phyloP scores from a whole-genome alignment of 1,284 basidiomycete species.

The Singerocomus rubriflavus region DNA sequence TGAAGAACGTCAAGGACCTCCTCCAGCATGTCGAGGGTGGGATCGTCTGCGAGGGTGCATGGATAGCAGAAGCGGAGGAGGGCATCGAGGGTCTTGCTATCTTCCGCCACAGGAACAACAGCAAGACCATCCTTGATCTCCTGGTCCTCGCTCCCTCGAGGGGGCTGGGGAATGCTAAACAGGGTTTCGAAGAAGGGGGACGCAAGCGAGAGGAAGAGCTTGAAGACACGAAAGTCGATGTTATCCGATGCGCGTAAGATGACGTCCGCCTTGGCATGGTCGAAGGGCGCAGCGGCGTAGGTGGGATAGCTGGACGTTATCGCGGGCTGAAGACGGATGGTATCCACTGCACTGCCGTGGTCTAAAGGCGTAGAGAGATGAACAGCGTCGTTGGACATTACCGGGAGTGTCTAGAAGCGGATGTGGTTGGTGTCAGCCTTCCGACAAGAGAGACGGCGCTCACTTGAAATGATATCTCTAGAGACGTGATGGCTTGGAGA shows the following conservation, averaged over 20 bases:
- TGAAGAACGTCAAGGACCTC: conserved; percentile 9
- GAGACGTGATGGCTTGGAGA: background rate
- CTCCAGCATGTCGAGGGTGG: conserved; percentile 9
- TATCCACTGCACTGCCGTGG: too few relatives aligned
- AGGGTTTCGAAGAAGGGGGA: conserved; percentile 43
- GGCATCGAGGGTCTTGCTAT: conserved; percentile 11
- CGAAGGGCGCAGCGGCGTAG: conserved; percentile 22
- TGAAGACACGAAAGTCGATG: conserved; percentile 36
- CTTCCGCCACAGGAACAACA: conserved; percentile 17
- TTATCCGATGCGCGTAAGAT: conserved; percentile 44
- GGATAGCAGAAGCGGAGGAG: conserved; percentile 26
- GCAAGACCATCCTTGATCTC: conserved; percentile 17
- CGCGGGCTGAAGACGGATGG: too few relatives aligned
- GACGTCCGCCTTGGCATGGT: conserved; percentile 19
- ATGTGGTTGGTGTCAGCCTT: background rate
- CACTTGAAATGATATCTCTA: background rate
- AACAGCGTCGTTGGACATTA: background rate
- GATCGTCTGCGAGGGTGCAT: conserved; percentile 22
- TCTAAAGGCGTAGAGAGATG: too few relatives aligned
- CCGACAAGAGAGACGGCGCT: background rate
- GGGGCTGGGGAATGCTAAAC: conserved; percentile 41
- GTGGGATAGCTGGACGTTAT: too few relatives aligned
- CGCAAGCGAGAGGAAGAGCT: conserved; percentile 24
- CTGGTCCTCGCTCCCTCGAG: conserved; percentile 5
- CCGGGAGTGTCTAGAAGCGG: background rate